Percentiles rank a stretch among this genome's conserved stretches.
These are phyloP conservation scores for Backusella mclennaniae DNA, from an alignment of 192 early-diverging fungal genomes.

Conservation along the genomic window DNA sequence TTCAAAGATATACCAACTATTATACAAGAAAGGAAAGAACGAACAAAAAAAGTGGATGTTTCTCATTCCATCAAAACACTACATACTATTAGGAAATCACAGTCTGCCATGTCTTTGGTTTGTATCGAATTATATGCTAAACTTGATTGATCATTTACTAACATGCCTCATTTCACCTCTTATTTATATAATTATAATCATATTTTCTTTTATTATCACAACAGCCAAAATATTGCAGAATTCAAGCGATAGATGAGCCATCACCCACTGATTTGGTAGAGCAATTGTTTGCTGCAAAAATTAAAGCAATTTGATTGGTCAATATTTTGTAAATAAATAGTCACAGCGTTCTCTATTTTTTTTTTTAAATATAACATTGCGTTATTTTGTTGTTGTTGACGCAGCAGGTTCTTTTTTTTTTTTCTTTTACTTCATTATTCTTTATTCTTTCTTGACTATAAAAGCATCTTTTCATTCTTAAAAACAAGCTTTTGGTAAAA, in stretches of 20 bases:
- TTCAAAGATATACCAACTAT: constrained; percentile 30
- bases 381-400: not conserved
- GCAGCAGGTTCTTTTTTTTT: not conserved
- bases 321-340: not conserved
- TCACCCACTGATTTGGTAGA: constrained; percentile 31
- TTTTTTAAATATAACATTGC: not conserved
- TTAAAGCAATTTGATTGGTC: not conserved
- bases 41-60: not conserved
- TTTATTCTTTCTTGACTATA: not conserved
- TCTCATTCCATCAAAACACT: not conserved
- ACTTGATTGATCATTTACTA: not conserved
- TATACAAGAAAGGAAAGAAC: constrained; percentile 14
- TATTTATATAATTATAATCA: not conserved
- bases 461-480: not conserved
- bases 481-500: not conserved
- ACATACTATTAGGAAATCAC: constrained; percentile 17
- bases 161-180: not conserved
- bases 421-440: not conserved
- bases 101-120: constrained; percentile 19
- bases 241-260: constrained; percentile 18
- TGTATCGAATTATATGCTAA: not conserved
- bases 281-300: constrained; percentile 26
- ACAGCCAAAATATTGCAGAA: constrained; percentile 19
- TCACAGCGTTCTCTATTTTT: not conserved
- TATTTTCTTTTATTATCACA: not conserved